Evolutionary conservation across 2,329 filamentous ascomycete genomes (phyloP), one percentile per base, ranked within the genome.

Genomic region (Exophiala alcalophila): DNA sequence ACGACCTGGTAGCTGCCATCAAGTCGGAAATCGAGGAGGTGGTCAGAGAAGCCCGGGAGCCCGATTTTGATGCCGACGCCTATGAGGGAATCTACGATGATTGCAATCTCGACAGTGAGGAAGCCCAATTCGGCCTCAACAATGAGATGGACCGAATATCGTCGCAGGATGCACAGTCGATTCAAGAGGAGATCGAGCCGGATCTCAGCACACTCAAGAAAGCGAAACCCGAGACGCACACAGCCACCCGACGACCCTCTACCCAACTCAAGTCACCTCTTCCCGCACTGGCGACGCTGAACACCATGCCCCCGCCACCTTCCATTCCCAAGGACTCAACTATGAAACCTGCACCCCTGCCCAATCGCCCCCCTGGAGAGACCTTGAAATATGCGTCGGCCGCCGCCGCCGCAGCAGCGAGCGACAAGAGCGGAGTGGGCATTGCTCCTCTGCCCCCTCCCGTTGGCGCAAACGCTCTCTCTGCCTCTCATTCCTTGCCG

Each of bases 341-440:
- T 39, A 97, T 97, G 91, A 98, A 97, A 71, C 91, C 92, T 9
- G 92, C 92, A 12, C 83, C 88, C 12, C 69, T 90, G 57, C 92
- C 92, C 1, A 81, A 86, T 46, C 80, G 91, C 63, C 82, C 86
- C 5, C 85, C 88, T 3, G 89, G 89, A 33, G 91, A 97, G 64
- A 87, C 86, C 1, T 73, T 98, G 54, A 97, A 97, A 67, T 98
- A 98, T 63, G 92, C 92, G 30, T 97, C 92, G 25, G 92, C 92
- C 0, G 92, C 92, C 0, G 92, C 92, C 0, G 92, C 92, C 0
- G 92, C 91, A 0, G 91, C 92, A 1, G 88, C 90, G 31, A 89
- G 81, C 63, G 89, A 95, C 67, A 90, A 87, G 70, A 91, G 84
- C 61, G 77, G 77, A 39, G 84, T 97, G 20, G 92, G 92, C 18